A percentile compares a stretch with the other conserved stretches of the same genome.
These are phyloP conservation scores for Ustilaginoidea virens DNA, from an alignment of 2,329 filamentous ascomycete species.

Conservation along the genomic window DNA sequence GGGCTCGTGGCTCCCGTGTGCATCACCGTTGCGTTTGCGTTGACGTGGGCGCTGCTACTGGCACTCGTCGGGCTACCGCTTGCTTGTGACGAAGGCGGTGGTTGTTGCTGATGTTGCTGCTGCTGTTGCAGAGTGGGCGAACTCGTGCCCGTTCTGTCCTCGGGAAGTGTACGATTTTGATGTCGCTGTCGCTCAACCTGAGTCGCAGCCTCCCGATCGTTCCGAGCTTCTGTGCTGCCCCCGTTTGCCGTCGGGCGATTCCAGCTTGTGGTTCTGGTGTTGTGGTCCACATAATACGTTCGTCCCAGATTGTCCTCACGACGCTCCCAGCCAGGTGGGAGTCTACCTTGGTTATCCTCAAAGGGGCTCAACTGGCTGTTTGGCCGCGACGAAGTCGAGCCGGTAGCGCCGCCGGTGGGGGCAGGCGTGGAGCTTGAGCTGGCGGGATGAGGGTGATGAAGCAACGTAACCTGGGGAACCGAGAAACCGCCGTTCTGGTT, in stretches of 20 bases:
- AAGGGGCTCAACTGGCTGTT: constrained; percentile 62
- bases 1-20: constrained; percentile 85
- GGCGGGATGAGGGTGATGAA: constrained; percentile 33
- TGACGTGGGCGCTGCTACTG: constrained; percentile 18
- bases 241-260: constrained; percentile 72
- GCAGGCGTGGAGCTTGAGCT: constrained; percentile 25
- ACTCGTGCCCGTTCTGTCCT: constrained; percentile 85
- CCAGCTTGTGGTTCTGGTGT: constrained; percentile 94
- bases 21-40: constrained; percentile 62
- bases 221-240: constrained; percentile 52
- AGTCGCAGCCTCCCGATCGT: constrained; percentile 75
- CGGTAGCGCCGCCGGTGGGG: constrained; percentile 13
- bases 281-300: constrained; percentile 97
- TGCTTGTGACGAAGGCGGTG: constrained; percentile 15
- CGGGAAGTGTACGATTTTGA: constrained; percentile 87
- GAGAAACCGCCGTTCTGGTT: constrained; percentile 27
- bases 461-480: constrained; percentile 24
- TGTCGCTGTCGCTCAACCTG: constrained; percentile 86
- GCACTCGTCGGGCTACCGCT: too few species aligned
- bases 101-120: constrained; percentile 27
- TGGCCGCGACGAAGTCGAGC: constrained; percentile 16
- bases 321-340: constrained; percentile 90
- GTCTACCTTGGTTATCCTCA: constrained; percentile 83
- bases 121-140: constrained; percentile 62
- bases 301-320: constrained; percentile 87